Evolutionary conservation across 2,329 filamentous ascomycete species (phyloP).

Genomic region (Claviceps quebecensis): DNA sequence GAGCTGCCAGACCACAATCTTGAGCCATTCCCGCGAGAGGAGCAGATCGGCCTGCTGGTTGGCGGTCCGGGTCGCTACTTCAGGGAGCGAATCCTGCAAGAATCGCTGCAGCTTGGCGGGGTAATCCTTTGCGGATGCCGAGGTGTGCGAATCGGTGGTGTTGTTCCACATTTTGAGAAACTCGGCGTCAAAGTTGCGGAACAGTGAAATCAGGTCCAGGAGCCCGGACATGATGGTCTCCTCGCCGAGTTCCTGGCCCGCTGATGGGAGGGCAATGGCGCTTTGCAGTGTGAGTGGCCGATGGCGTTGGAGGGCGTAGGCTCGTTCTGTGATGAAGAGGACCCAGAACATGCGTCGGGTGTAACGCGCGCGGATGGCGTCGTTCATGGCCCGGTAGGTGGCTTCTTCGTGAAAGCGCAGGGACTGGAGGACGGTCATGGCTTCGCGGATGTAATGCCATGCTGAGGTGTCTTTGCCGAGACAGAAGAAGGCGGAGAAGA

Average conservation of each 20-base stretch:
- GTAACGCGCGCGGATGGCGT: slow-evolving; percentile 7
- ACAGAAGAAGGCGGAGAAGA: slow-evolving; percentile 17
- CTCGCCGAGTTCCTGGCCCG: slow-evolving; percentile 10
- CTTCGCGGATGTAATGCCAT: slow-evolving; percentile 19
- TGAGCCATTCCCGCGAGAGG: slow-evolving; percentile 15
- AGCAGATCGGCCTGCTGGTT: slow-evolving; percentile 15
- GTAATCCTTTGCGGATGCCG: slow-evolving; percentile 1
- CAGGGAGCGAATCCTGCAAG: slow-evolving; percentile 6
- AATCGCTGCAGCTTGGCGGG: slow-evolving; percentile 6
- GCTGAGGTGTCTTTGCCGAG: slow-evolving; percentile 19
- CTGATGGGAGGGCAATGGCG: slow-evolving; percentile 11
- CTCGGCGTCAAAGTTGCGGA: slow-evolving; percentile 13
- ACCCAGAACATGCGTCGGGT: slow-evolving; percentile 16
- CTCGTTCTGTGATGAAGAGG: slow-evolving; percentile 19
- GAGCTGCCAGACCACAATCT: slow-evolving; percentile 15
- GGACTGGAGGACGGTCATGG: slow-evolving; percentile 16
- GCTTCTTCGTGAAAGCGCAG: slow-evolving; percentile 16
- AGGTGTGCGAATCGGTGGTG: slow-evolving; percentile 1
- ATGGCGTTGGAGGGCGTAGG: slow-evolving; percentile 18
- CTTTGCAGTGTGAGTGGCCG: slow-evolving; percentile 14
- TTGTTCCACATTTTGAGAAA: slow-evolving; percentile 17
- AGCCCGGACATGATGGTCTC: slow-evolving; percentile 17
- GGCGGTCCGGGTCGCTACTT: slow-evolving; percentile 6
- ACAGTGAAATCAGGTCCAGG: slow-evolving; percentile 16
- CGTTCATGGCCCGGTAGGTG: slow-evolving; percentile 9